Base-by-base conservation (phyloP, 179 eudicot genomes). In the Actinidia arguta region DNA sequence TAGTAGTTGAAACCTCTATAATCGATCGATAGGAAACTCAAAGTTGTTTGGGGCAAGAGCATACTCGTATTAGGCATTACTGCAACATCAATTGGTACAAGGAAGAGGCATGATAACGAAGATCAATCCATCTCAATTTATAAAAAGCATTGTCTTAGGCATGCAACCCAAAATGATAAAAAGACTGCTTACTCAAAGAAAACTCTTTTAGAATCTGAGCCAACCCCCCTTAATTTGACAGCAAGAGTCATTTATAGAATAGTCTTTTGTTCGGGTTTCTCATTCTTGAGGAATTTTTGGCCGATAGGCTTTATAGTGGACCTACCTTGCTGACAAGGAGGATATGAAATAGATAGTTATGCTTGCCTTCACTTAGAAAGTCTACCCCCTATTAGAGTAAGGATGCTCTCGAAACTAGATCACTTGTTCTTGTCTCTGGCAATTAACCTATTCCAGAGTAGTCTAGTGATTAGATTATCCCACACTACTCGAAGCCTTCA, bases 61-160 rank as follows among this genome's bases (percentile, higher is more conserved):
- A 56, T 16, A 56, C 62, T 56, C 62, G 22, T 56, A 56, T 56
- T 69, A 69, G 27, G 7, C 47, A 44, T 25, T 10, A 52, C 51
- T 39, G 16, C 39, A 48, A 36, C 39, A 71, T 46, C 12, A 46
- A 47, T 16, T 3, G 54, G 54, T 71, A 71, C 13, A 13, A 42
- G 73, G 51, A 69, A 69, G 51, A 69, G 24, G 73, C 73, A 71
- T 71, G 54, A 71, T 10, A 71, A 27, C 54, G n/a, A 46, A 71
- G 14, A 11, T n/a, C 54, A 71, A 24, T 71, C 55, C 54, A n/a
- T 71, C 31, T 46, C 54, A 46, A 71, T 46, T 25, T 9, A 71
- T 5, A 48, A 44, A 47, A 46, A 16, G n/a, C n/a, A 47, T 48
- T 8, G 9, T 7, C 47, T 36, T 14, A 20, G 75, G 75, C 55